Base-by-base conservation (phyloP, 2,329 filamentous ascomycete genomes). In the Scytalidium sp. region DNA sequence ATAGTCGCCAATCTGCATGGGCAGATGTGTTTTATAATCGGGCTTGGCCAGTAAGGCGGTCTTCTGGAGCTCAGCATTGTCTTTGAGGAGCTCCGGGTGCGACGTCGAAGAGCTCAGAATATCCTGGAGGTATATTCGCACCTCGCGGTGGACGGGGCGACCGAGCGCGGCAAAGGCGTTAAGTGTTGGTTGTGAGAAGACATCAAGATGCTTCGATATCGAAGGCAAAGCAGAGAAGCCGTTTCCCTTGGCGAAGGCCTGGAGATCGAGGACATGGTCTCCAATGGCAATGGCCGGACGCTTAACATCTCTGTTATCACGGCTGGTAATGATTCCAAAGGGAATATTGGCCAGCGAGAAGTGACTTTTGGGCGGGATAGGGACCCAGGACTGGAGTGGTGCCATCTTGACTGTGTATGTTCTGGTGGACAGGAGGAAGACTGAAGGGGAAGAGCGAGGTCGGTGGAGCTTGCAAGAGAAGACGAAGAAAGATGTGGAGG, bases 1-100 rank as follows among this genome's bases (percentile, higher is more conserved):
- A 66, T 93, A 94, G 66, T 93, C 88, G 21, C 87, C 86, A 58
- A 93, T 90, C 48, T 77, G 75, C 80, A 94, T 84, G 2, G 89
- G 89, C 7, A 93, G 63, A 61, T 92, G 86, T 63, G 79, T 84
- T 54, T 75, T 79, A 44, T 85, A 80, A 19, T 81, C 71, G 3
- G 74, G 71, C 43, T 83, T 75, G 0, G 77, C 79, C 3, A 90
- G 53, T 11, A 93, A 67, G 0, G 77, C 80, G 47, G 75, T 70
- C 50, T 79, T 70, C 51, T 81, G 80, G 17, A 88, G 69, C 1
- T 67, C 60, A 2, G 67, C 64, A 60, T 91, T 87, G 50, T 84
- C 75, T 60, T 81, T 81, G 20, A 92, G 70, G 1, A 88, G 64
- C 10, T 80, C 71, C 1, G 85, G 78, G 56, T 77, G 78, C 1